phyloP scores from a whole-genome alignment of 306 rosid genomes.

The Cicer cuneatum region DNA sequence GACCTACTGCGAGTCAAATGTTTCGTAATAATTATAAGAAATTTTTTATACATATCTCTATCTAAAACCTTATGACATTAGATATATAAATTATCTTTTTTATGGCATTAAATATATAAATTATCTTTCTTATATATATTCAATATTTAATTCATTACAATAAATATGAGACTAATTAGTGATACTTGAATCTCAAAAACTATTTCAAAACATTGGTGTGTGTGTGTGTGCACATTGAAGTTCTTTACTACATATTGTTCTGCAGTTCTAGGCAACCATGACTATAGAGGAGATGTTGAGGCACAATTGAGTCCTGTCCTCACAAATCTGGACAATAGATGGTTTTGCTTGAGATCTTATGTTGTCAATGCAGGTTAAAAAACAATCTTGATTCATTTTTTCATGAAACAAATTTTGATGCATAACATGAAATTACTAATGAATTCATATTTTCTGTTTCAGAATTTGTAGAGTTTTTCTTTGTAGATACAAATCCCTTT shows the following conservation, averaged over 20 bases:
- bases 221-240: too few relatives aligned
- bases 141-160: too few relatives aligned
- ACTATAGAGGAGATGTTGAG: slow-evolving; percentile 69
- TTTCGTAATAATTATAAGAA: too few relatives aligned
- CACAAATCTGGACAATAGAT: slow-evolving; percentile 56
- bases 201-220: too few relatives aligned
- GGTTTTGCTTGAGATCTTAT: slow-evolving; percentile 80
- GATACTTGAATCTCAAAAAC: too few relatives aligned
- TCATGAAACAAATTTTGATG: not conserved
- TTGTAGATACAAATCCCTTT: slow-evolving; percentile 86
- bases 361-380: slow-evolving; percentile 57
- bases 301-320: slow-evolving; percentile 68
- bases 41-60: too few relatives aligned
- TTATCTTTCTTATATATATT: too few relatives aligned
- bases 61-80: too few relatives aligned
- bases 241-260: not conserved
- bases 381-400: not conserved
- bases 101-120: too few relatives aligned
- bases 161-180: too few relatives aligned
- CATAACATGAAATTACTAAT: not conserved
- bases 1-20: too few relatives aligned
- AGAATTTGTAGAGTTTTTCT: slow-evolving; percentile 70
- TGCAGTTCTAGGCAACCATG: slow-evolving; percentile 81
- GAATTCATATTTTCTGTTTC: not conserved
- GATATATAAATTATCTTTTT: too few relatives aligned